Percentiles rank a stretch among this genome's conserved stretches.
These are phyloP conservation scores for Tylopilus subfusipes DNA, from an alignment of 768 basidiomycete species.

Conservation along the genomic window DNA sequence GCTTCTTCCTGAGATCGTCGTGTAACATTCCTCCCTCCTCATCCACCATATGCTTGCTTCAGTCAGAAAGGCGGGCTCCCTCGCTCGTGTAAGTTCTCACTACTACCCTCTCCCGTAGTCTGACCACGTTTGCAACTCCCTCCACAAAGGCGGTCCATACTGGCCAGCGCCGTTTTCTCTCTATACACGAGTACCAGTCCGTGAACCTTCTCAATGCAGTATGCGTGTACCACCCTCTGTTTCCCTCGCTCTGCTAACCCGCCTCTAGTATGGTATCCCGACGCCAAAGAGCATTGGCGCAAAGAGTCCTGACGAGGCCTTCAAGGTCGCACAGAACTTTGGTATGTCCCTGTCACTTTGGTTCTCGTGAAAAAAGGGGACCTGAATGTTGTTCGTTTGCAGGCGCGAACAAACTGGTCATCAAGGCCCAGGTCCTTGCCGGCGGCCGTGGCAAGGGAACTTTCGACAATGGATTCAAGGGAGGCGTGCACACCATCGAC, in stretches of 20 bases:
- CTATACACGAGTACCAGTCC: slow-evolving; percentile 98
- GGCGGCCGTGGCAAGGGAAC: slow-evolving; percentile 98
- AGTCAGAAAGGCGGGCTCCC: slow-evolving; percentile 58
- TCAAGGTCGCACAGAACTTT: slow-evolving; percentile 83
- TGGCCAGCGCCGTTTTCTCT: slow-evolving; percentile 87
- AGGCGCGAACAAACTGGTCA: slow-evolving; percentile 82
- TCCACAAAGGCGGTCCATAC: slow-evolving; percentile 62
- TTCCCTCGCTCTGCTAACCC: not conserved
- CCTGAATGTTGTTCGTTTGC: slow-evolving; percentile 2
- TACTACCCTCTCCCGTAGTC: not conserved
- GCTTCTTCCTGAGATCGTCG: slow-evolving; percentile 10
- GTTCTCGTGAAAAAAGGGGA: not conserved
- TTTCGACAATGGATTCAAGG: slow-evolving; percentile 94
- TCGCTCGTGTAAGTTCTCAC: slow-evolving; percentile 53
- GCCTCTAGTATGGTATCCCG: slow-evolving; percentile 81
- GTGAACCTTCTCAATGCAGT: slow-evolving; percentile 94
- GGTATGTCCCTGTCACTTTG: slow-evolving; percentile 43
- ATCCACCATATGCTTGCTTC: slow-evolving; percentile 59
- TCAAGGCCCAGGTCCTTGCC: slow-evolving; percentile 98
- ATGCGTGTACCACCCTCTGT: slow-evolving; percentile 20
- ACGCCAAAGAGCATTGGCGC: slow-evolving; percentile 91
- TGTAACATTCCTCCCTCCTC: slow-evolving; percentile 19
- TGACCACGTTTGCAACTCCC: not conserved
- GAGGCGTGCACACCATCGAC: slow-evolving; percentile 93
- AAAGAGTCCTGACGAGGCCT: slow-evolving; percentile 85